A percentile compares a stretch with the other conserved stretches of the same genome.
phyloP scores from a whole-genome alignment of 1,284 basidiomycete species.

The Rhodotorula sp. region DNA sequence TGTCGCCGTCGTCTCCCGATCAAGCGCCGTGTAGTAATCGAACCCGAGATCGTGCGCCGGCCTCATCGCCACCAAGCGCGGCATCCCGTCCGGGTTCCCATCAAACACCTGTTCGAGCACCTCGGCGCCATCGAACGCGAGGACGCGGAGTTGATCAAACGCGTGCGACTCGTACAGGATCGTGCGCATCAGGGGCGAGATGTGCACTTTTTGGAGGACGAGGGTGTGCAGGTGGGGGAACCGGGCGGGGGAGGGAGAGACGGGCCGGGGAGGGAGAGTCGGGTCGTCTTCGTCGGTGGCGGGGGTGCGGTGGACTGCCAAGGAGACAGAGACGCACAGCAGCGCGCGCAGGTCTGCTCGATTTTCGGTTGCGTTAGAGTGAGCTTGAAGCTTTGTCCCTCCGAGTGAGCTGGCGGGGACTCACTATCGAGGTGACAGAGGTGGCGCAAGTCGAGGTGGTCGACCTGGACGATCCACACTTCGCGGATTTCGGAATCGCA shows the following conservation, averaged over 20 bases:
- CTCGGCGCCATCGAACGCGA: slow-evolving; percentile 10
- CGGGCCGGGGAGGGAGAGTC: neutral
- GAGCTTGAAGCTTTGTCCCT: neutral
- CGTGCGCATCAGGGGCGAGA: slow-evolving; percentile 1
- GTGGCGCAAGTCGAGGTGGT: slow-evolving; percentile 1
- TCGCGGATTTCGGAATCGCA: neutral
- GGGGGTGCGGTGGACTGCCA: neutral
- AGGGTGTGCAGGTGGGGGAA: slow-evolving; percentile 1
- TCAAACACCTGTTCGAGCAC: slow-evolving; percentile 7
- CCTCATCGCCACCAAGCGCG: neutral
- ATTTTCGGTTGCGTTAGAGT: neutral
- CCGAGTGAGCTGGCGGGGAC: neutral
- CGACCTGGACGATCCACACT: slow-evolving; percentile 1
- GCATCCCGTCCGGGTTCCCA: slow-evolving; percentile 5
- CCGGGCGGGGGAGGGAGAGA: neutral
- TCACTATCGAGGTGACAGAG: neutral
- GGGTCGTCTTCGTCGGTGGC: neutral
- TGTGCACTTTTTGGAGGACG: slow-evolving; percentile 1
- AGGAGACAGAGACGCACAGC: neutral
- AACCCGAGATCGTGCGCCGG: neutral
- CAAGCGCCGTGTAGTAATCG: slow-evolving; percentile 4
- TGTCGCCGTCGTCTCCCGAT: neutral
- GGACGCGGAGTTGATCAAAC: neutral
- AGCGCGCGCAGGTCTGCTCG: slow-evolving; percentile 10
- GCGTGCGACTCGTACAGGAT: slow-evolving; percentile 10